Evolutionary conservation across 164 flowering plant species (phyloP).

Genomic region (Litsea cubeba): DNA sequence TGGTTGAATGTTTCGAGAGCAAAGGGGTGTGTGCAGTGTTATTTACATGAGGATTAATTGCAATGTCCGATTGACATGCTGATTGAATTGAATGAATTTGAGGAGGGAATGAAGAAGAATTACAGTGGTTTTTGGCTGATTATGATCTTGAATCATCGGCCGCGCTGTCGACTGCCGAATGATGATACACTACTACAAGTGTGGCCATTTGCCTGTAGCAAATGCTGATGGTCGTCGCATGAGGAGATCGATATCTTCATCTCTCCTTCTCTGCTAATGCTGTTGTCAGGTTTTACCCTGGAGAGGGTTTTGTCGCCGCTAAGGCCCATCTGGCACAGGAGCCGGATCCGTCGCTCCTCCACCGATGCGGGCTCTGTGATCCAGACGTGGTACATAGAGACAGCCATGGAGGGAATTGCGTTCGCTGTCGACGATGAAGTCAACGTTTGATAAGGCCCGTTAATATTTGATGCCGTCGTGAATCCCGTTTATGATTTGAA

Average conservation of each 20-base stretch:
- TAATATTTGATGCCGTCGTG: too few relatives aligned
- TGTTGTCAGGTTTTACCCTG: slow-evolving; percentile 22
- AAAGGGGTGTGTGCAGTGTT: too few relatives aligned
- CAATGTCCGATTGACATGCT: slow-evolving; percentile 6
- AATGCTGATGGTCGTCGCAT: slow-evolving; percentile 1
- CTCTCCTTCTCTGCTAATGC: background rate
- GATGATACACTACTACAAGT: background rate
- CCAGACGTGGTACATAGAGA: slow-evolving; percentile 76
- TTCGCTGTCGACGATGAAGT: background rate
- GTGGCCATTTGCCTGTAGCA: background rate
- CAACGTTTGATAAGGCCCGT: too few relatives aligned
- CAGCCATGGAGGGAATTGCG: slow-evolving; percentile 35
- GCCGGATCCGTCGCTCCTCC: slow-evolving; percentile 70
- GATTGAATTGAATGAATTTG: slow-evolving; percentile 23
- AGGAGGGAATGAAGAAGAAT: slow-evolving; percentile 16
- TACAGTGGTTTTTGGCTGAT: slow-evolving; percentile 8
- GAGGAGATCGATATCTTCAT: slow-evolving; percentile 9
- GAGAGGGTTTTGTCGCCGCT: too few relatives aligned
- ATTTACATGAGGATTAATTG: background rate
- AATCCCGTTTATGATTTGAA: too few relatives aligned
- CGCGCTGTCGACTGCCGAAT: slow-evolving; percentile 21
- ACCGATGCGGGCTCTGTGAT: slow-evolving; percentile 76
- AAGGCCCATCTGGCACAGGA: too few relatives aligned
- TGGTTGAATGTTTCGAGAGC: too few relatives aligned
- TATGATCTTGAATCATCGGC: background rate